A percentile compares a stretch with the other conserved stretches of the same genome.
Evolutionary conservation across 805 yeast species (phyloP).

Genomic region (Kuraishia capsulata): DNA sequence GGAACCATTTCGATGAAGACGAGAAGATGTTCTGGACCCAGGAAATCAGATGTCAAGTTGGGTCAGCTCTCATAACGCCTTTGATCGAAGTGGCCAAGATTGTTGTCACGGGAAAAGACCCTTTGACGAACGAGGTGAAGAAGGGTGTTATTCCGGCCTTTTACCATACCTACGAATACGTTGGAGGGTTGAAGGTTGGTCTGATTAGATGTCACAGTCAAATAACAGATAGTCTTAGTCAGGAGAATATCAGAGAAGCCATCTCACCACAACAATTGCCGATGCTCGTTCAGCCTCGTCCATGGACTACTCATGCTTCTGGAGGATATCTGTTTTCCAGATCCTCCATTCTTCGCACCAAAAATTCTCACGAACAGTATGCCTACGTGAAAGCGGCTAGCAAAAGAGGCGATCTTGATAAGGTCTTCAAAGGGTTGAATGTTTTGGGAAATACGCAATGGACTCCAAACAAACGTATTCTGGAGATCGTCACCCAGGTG

Average conservation of each 20-base stretch:
- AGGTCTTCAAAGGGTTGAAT: conserved; percentile 73
- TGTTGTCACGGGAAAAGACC: conserved; percentile 72
- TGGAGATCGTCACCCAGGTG: conserved; percentile 58
- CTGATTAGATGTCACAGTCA: conserved; percentile 67
- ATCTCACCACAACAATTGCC: conserved; percentile 85
- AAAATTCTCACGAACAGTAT: conserved; percentile 78
- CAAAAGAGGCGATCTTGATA: conserved; percentile 51
- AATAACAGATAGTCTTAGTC: conserved; percentile 56
- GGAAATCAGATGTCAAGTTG: conserved; percentile 58
- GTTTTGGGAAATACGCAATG: conserved; percentile 84
- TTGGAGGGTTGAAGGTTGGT: conserved; percentile 73
- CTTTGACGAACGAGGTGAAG: conserved; percentile 60
- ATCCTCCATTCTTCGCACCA: conserved; percentile 61
- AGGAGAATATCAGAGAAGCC: conserved; percentile 52
- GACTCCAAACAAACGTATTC: conserved; percentile 75
- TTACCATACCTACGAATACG: conserved; percentile 78
- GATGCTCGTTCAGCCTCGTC: conserved; percentile 84
- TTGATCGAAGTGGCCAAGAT: conserved; percentile 78
- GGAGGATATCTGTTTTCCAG: conserved; percentile 79
- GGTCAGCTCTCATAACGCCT: conserved; percentile 68
- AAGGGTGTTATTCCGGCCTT: conserved; percentile 82
- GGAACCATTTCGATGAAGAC: conserved; percentile 1
- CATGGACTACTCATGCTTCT: conserved; percentile 73
- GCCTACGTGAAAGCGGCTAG: conserved; percentile 87
- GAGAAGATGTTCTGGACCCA: conserved; percentile 40